Conservation (phyloP, 768 basidiomycete genomes). For the Termitomyces sp. region DNA sequence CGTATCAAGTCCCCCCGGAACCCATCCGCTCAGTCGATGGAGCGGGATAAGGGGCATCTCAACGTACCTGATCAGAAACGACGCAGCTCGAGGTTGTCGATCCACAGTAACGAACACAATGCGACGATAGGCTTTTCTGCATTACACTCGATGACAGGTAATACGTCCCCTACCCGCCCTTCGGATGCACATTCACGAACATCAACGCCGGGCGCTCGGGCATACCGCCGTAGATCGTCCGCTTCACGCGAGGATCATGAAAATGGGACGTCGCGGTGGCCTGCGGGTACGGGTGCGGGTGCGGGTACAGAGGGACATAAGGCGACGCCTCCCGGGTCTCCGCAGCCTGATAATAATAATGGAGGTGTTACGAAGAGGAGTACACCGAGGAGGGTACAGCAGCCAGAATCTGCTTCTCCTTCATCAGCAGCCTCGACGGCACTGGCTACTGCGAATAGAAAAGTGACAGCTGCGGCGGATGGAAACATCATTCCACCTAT, state of each 20-base stretch:
- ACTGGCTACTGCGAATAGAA: constrained; percentile 36
- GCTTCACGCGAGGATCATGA: neutral
- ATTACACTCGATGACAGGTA: constrained; percentile 21
- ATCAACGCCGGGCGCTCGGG: neutral
- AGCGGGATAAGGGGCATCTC: constrained; percentile 34
- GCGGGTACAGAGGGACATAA: constrained; percentile 1
- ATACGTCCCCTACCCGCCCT: constrained; percentile 10
- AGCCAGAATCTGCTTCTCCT: constrained; percentile 6
- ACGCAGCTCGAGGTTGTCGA: constrained; percentile 15
- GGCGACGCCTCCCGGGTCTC: constrained; percentile 10
- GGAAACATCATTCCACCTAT: constrained; percentile 89
- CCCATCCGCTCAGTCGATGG: constrained; percentile 34
- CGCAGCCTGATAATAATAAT: constrained; percentile 4
- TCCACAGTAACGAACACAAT: constrained; percentile 14
- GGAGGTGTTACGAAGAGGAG: neutral
- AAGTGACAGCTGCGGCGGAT: constrained; percentile 46
- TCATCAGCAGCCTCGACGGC: constrained; percentile 15
- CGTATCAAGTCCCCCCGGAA: constrained; percentile 34
- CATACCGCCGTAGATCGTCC: constrained; percentile 8
- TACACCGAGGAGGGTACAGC: constrained; percentile 4
- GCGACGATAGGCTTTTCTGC: constrained; percentile 25
- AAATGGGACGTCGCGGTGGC: neutral
- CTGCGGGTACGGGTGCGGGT: neutral
- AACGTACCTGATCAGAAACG: constrained; percentile 19
- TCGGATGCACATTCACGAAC: neutral